Evolutionary conservation across 805 yeast genomes (phyloP).

Genomic region (Komagataella pseudopastoris): DNA sequence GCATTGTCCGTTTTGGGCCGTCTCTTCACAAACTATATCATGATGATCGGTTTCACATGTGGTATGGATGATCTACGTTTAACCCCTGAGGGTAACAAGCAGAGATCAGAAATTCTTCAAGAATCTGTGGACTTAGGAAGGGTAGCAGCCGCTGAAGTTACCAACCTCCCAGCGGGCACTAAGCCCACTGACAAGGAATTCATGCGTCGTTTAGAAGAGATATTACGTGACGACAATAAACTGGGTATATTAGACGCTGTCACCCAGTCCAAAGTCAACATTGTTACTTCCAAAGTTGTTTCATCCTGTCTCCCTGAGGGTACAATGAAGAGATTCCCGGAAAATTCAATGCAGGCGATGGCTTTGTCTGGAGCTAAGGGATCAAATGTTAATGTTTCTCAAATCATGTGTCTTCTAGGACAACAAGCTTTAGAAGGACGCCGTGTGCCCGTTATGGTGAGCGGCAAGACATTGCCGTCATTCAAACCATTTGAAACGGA

Average conservation of each 20-base stretch:
- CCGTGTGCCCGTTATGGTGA: conserved; percentile 98
- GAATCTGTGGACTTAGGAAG: conserved; percentile 76
- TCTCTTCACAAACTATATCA: conserved; percentile 85
- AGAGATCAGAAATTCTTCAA: conserved; percentile 76
- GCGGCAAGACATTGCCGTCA: conserved; percentile 94
- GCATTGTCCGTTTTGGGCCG: conserved; percentile 88
- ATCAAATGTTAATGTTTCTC: conserved; percentile 95
- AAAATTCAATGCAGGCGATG: conserved; percentile 97
- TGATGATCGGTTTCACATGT: conserved; percentile 91
- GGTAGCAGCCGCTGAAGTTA: conserved; percentile 88
- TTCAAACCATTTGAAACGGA: conserved; percentile 95
- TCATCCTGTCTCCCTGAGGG: conserved; percentile 92
- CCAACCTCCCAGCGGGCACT: conserved; percentile 53
- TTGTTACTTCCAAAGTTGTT: conserved; percentile 90
- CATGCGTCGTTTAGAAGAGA: conserved; percentile 81
- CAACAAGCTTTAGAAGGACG: conserved; percentile 99
- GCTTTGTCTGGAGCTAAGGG: conserved; percentile 99
- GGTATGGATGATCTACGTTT: conserved; percentile 98
- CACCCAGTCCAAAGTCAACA: conserved; percentile 82
- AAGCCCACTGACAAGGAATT: conserved; percentile 40
- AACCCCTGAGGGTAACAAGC: conserved; percentile 78
- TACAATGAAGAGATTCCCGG: conserved; percentile 89
- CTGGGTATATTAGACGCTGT: conserved; percentile 92
- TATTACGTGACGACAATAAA: conserved; percentile 84
- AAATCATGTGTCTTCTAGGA: conserved; percentile 97